Conservation (phyloP, 352 stramenopile species). For the Globisporangium lucens region DNA sequence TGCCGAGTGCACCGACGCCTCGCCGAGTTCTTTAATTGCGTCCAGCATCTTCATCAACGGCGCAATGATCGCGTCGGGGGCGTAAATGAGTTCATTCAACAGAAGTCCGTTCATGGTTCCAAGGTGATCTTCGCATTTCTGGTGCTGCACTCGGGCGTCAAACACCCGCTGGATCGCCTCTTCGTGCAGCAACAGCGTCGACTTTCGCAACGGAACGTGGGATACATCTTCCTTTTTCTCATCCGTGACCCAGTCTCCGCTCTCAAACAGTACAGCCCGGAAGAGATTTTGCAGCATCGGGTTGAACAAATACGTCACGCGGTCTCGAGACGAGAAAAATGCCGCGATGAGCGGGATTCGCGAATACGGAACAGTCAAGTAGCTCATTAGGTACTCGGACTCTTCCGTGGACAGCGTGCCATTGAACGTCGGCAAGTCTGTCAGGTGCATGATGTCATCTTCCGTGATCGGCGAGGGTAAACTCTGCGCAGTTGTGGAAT, state of each 20-base stretch:
- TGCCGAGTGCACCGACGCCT: constrained; percentile 78
- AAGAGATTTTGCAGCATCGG: constrained; percentile 80
- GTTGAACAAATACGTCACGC: constrained; percentile 88
- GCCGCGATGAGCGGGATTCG: constrained; percentile 96
- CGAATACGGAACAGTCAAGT: constrained; percentile 98
- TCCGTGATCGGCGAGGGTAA: constrained; percentile 76
- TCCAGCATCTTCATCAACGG: constrained; percentile 83
- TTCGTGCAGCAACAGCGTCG: constrained; percentile 75
- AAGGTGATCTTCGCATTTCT: constrained; percentile 87
- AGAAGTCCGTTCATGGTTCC: constrained; percentile 96
- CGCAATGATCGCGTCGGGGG: constrained; percentile 83
- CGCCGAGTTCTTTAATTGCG: constrained; percentile 74
- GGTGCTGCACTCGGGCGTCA: constrained; percentile 68
- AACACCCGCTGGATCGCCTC: constrained; percentile 74
- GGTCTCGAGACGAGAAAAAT: constrained; percentile 94
- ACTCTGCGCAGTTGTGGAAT: constrained; percentile 26
- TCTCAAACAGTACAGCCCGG: constrained; percentile 88
- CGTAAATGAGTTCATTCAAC: constrained; percentile 97
- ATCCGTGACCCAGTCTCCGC: constrained; percentile 78
- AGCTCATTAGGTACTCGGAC: constrained; percentile 97
- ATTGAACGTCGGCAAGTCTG: constrained; percentile 95
- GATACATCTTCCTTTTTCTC: constrained; percentile 60
- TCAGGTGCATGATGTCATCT: constrained; percentile 98
- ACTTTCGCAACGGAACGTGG: constrained; percentile 79
- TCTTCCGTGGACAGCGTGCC: constrained; percentile 95